phyloP scores from a whole-genome alignment of 495 filamentous ascomycete species.

The Friedmanniomyces endolithicus region DNA sequence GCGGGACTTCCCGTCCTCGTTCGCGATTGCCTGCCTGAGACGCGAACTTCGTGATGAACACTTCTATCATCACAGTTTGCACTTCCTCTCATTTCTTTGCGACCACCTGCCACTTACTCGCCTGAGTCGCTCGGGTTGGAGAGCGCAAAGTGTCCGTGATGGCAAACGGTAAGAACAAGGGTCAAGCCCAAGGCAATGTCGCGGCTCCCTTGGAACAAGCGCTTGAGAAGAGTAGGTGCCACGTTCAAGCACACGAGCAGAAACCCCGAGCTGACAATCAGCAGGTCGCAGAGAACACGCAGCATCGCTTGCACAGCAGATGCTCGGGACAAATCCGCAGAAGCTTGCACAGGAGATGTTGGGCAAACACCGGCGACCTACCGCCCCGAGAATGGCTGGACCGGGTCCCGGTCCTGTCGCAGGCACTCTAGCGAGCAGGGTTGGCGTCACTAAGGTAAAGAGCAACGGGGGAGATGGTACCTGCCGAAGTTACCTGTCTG shows the following conservation, averaged over 20 bases:
- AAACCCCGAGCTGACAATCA: background rate
- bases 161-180: conserved; percentile 1
- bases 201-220: background rate
- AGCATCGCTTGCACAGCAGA: conserved; percentile 18
- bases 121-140: too few species aligned
- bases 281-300: conserved; percentile 7
- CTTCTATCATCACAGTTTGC: too few species aligned
- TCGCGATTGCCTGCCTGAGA: too few species aligned
- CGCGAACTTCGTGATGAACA: too few species aligned
- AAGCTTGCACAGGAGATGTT: conserved; percentile 56
- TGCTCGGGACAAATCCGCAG: conserved; percentile 26
- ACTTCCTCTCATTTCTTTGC: too few species aligned
- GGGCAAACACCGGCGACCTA: conserved; percentile 48
- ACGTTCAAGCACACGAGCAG: background rate
- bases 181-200: background rate
- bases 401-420: background rate
- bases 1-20: too few species aligned
- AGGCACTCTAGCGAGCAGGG: conserved; percentile 55
- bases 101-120: too few species aligned
- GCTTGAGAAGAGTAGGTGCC: background rate
- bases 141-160: background rate
- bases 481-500: background rate
- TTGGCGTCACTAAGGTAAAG: conserved; percentile 58
- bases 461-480: background rate
- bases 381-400: conserved; percentile 39